Evolutionary conservation across 2,329 filamentous ascomycete species (phyloP), one percentile per base, ranked within the genome.

Genomic region (Rhynchosporium graminicola): DNA sequence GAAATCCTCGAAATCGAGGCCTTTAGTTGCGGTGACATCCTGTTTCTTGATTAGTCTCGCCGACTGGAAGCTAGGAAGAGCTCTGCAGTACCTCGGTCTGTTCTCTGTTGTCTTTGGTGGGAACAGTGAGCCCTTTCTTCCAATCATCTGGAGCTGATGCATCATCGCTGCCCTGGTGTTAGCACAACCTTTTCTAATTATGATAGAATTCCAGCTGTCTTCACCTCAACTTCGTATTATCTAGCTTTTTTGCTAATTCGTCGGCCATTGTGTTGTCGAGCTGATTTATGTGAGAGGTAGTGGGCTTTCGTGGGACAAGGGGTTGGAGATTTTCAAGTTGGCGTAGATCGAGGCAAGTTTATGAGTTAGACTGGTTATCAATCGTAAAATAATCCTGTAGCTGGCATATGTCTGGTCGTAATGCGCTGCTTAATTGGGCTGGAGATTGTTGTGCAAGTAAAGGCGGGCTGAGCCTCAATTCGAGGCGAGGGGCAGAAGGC

Each of bases 21-120:
- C 95, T 80, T 97, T 98, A 38, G 94, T 99, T 72, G 92, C 93
- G 62, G 94, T 98, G 65, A 99, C 96, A 90, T 99, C 95, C 90
- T 96, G 71, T 56, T 66, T 40, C 42, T 29, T 61, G 61, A 66
- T 69, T 65, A 67, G 66, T 47, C 31, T 36, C 43, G 38, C 13
- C 36, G 28, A 9, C 13, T 1, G 20, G 20, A 20, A 15, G 55
- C 31, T 33, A 2, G 20, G 4, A 20, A 50, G 48, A 7, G n/a
- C n/a, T 48, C 29, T 1, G 3, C 48, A 54, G 20, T 76, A 91
- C 89, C 82, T 94, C 91, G 68, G 91, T 95, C 78, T 95, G 91
- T 70, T 89, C 86, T 78, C 91, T 85, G 71, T 81, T 86, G 75
- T 95, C 91, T 76, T 88, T 91, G 61, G 83, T 77, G 58, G 91